These are phyloP conservation scores for Hypoxylon trugodes DNA, from an alignment of 495 filamentous ascomycete genomes.

Conservation along the genomic window DNA sequence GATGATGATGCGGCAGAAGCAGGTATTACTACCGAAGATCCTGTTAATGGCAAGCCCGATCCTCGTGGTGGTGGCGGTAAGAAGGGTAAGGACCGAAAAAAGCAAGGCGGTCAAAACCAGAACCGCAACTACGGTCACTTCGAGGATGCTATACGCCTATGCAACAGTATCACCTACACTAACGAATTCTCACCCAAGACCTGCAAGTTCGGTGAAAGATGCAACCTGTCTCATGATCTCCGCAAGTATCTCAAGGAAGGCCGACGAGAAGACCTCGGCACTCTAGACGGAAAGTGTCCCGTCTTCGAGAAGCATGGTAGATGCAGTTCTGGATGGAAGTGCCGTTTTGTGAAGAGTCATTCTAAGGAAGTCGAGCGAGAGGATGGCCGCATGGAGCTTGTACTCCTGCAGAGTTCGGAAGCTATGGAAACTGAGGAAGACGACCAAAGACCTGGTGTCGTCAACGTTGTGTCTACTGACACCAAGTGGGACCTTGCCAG, in stretches of 20 bases:
- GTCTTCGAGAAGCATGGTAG: constrained; percentile 77
- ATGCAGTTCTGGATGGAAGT: constrained; percentile 89
- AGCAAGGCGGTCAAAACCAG: constrained; percentile 86
- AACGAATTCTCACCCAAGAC: constrained; percentile 77
- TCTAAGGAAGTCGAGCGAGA: constrained; percentile 74
- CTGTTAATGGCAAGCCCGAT: constrained; percentile 46
- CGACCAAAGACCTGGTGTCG: constrained; percentile 61
- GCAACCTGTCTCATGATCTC: constrained; percentile 81
- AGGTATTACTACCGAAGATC: constrained; percentile 53
- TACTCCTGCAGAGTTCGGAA: constrained; percentile 63
- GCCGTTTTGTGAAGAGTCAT: constrained; percentile 85
- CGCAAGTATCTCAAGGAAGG: constrained; percentile 84
- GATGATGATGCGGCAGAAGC: constrained; percentile 80
- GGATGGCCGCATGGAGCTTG: constrained; percentile 83
- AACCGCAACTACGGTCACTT: constrained; percentile 84
- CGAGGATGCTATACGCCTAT: constrained; percentile 79
- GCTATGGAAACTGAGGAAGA: constrained; percentile 31
- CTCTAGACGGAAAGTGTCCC: constrained; percentile 79
- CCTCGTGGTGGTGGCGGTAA: constrained; percentile 49
- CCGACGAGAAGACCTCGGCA: constrained; percentile 78
- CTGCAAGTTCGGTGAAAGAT: constrained; percentile 80
- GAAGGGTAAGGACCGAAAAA: constrained; percentile 64
- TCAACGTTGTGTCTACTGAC: constrained; percentile 73
- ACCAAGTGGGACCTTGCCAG: constrained; percentile 75
- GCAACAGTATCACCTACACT: constrained; percentile 68